Base-by-base conservation (phyloP, 2,329 filamentous ascomycete genomes). In the Aspergillus arachidicola region DNA sequence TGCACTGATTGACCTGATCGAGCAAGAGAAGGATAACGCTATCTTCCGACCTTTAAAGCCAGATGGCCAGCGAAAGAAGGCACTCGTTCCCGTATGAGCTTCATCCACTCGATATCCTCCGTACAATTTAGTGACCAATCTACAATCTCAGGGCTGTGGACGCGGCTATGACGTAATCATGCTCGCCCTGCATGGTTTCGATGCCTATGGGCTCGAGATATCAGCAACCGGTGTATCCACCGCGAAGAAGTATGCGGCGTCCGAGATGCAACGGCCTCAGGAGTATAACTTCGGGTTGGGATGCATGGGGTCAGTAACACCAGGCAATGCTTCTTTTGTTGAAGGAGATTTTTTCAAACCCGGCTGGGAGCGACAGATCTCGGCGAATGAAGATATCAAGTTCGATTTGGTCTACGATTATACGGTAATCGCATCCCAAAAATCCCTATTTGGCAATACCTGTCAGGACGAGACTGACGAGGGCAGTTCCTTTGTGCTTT, bases 401-500 rank as follows among this genome's bases (percentile, higher is more conserved):
- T 69, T 67, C 59, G 64, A 69, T 54, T 59, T 67, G n/a, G 57
- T 71, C 30, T 71, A 71, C 61, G 68, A 71, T 45, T 69, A 89
- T 71, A 88, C 86, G 58, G 87, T 89, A 79, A 68, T 80, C 59
- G 7, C 45, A 34, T 46, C 14, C 23, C 6, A 7, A 23, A 30
- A 7, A 53, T 2, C 36, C 36, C 71, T 30, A 11, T 32, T 36
- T 34, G 11, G 30, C 26, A 23, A 36, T 34, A 9, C 19, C 16
- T 7, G 12, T 23, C 12, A 23, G 55, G 23, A 32, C 10, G 12
- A n/a, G 19, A 23, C 41, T 60, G 28, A 23, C 28, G 11, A 28
- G 53, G 19, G 21, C 65, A 89, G 87, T 90, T 90, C 73, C 81
- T 89, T 61, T 89, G 85, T 69, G 87, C 87, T 28, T 79, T 90